These are phyloP conservation scores for Davidsoniella australis DNA, from an alignment of 2,329 filamentous ascomycete species.

Conservation along the genomic window DNA sequence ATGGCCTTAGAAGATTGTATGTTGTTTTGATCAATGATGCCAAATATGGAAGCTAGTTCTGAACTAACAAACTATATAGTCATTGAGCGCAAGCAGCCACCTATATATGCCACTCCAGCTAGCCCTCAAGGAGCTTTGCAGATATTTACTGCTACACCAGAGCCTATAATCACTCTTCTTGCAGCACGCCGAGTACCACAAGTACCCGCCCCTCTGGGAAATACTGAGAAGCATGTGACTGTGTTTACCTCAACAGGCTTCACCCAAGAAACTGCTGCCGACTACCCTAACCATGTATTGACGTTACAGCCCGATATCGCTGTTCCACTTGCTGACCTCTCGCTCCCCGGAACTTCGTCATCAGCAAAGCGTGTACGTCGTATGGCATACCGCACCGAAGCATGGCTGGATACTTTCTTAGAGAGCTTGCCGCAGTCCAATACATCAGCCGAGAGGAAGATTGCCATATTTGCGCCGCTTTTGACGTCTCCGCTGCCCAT, in stretches of 20 bases:
- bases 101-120: conserved; percentile 28
- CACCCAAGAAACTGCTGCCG: conserved; percentile 46
- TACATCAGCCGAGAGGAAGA: conserved; percentile 15
- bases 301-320: conserved; percentile 65
- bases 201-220: conserved; percentile 51
- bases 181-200: conserved; percentile 64
- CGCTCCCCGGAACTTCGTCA: conserved; percentile 34
- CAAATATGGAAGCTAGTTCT: neutral
- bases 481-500: conserved; percentile 57
- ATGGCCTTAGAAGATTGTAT: conserved; percentile 85
- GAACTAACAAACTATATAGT: conserved; percentile 22
- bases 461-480: conserved; percentile 45
- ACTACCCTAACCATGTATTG: conserved; percentile 49
- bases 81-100: conserved; percentile 35
- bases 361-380: conserved; percentile 51
- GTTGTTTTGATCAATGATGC: conserved; percentile 17
- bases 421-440: conserved; percentile 17
- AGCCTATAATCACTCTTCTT: conserved; percentile 50
- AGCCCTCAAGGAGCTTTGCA: conserved; percentile 43
- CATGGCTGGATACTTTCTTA: conserved; percentile 59
- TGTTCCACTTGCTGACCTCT: conserved; percentile 59
- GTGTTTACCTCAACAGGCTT: conserved; percentile 82
- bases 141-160: conserved; percentile 56
- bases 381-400: conserved; percentile 74
- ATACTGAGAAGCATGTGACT: conserved; percentile 53